Evolutionary conservation across 1,284 basidiomycete genomes (phyloP), one percentile per base, ranked within the genome.

Genomic region (Mycosarcoma mackinlayi): DNA sequence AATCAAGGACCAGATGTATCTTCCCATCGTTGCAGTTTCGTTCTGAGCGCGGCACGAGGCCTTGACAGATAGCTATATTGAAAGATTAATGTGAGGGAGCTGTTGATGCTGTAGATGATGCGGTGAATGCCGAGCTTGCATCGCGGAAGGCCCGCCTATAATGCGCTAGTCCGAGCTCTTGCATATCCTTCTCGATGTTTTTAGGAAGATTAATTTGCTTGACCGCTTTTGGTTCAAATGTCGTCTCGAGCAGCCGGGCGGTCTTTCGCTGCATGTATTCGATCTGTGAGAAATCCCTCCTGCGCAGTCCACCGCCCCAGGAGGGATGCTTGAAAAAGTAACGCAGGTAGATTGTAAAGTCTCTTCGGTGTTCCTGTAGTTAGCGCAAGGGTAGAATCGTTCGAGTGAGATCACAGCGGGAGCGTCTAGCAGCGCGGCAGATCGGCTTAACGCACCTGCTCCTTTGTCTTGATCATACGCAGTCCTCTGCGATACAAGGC

Each of bases 211-310:
- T 61, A 38, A 82, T 73, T 44, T 74, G 69, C 48, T 76, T 76
- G 24, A 79, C 74, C 14, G 73, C 63, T 21, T 47, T 54, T 19
- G 78, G 75, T 37, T 69, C 70, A 30, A 79, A 80, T 0, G 79
- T 67, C 13, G 77, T 68, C 3, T 80, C 76, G 3, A 82, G 39
- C 47, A 79, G 67, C 19, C 71, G 64, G 16, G 54, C 48, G 18
- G 66, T 78, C 24, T 75, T 73, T 18, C 80, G 69, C 51, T 75
- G 68, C 70, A 82, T 68, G 63, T 81, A 80, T 39, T 82, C 80
- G 39, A 82, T 74, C 23, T 78, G 78, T 2, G 68, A 51, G 54
- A 82, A 81, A 59, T 82, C 80, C 25, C 76, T 54, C 38, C 68
- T 60, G 8, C 56, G 52, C 4, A 82, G 47, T 7, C 73, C 76